Percentiles rank a stretch among this genome's conserved stretches.
These are phyloP conservation scores for Golubevia sp. DNA, from an alignment of 1,284 basidiomycete species.

Conservation along the genomic window DNA sequence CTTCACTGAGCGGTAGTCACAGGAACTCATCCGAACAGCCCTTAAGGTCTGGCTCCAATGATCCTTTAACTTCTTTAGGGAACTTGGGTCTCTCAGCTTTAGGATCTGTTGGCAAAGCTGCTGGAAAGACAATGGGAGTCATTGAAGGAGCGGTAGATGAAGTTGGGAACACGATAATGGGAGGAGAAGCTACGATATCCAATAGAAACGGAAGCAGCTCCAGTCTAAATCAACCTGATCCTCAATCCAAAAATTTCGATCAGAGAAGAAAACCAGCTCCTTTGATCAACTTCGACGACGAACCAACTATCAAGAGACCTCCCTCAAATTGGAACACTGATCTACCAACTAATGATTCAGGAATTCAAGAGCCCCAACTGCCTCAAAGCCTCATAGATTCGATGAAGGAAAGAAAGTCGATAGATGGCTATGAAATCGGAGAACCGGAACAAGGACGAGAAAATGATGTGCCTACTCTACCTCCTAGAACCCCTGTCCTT, in stretches of 20 bases:
- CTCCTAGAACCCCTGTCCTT: no score
- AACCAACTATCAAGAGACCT: neutral
- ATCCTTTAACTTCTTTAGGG: neutral
- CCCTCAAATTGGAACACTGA: neutral
- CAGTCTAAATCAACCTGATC: no score
- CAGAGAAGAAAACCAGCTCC: neutral
- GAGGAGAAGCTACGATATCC: neutral
- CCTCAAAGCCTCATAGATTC: no score
- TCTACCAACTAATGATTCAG: no score
- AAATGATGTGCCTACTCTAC: no score
- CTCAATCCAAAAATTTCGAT: neutral
- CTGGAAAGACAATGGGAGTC: constrained; percentile 27
- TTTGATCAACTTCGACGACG: neutral
- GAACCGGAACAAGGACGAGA: no score
- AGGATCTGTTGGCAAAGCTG: constrained; percentile 23
- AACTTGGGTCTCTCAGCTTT: constrained; percentile 8
- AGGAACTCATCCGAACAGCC: no score
- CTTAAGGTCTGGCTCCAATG: neutral
- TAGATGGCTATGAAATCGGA: no score
- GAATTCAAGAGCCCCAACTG: no score
- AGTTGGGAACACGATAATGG: neutral
- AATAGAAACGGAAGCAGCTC: no score
- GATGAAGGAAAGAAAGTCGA: no score
- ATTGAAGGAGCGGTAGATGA: constrained; percentile 31
- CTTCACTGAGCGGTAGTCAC: neutral